Conservation (phyloP, 192 early-diverging fungal species). For the Geranomyces variabilis region DNA sequence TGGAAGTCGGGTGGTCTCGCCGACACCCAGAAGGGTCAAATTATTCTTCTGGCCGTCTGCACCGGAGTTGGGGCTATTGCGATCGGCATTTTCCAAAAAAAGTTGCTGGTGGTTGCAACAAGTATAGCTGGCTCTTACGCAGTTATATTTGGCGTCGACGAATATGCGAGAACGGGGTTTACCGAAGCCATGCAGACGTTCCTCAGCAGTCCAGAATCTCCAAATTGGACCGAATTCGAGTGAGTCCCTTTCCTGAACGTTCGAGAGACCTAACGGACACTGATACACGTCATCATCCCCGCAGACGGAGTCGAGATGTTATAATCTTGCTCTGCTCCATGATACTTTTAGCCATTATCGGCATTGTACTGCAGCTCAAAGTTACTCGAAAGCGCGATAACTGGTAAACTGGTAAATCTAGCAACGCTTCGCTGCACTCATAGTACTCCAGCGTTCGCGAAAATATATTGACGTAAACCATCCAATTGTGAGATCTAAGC, state of each 20-base stretch:
- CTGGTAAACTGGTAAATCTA: no score
- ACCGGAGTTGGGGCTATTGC: slow-evolving; percentile 18
- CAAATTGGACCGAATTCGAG: slow-evolving; percentile 21
- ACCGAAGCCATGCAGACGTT: slow-evolving; percentile 9
- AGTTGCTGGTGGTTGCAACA: slow-evolving; percentile 36
- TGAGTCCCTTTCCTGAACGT: slow-evolving; percentile 1
- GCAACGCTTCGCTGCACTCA: no score
- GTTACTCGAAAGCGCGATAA: slow-evolving; percentile 18
- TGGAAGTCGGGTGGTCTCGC: slow-evolving; percentile 33
- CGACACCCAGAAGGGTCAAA: slow-evolving; percentile 13
- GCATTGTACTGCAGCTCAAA: slow-evolving; percentile 35
- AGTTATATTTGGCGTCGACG: slow-evolving; percentile 43
- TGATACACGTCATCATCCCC: neutral
- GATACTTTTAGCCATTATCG: slow-evolving; percentile 32
- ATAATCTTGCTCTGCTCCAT: slow-evolving; percentile 32
- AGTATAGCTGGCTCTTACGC: slow-evolving; percentile 38
- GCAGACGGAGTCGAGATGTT: slow-evolving; percentile 21
- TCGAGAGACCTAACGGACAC: no score
- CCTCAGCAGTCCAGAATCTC: slow-evolving; percentile 2
- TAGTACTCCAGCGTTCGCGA: no score
- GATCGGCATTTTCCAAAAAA: slow-evolving; percentile 35
- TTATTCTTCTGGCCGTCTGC: slow-evolving; percentile 32
- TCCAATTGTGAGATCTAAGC: neutral
- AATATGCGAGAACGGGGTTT: slow-evolving; percentile 39
- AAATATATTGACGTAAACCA: no score